phyloP scores from a whole-genome alignment of 2,329 filamentous ascomycete genomes.

The Sporothrix phasma region DNA sequence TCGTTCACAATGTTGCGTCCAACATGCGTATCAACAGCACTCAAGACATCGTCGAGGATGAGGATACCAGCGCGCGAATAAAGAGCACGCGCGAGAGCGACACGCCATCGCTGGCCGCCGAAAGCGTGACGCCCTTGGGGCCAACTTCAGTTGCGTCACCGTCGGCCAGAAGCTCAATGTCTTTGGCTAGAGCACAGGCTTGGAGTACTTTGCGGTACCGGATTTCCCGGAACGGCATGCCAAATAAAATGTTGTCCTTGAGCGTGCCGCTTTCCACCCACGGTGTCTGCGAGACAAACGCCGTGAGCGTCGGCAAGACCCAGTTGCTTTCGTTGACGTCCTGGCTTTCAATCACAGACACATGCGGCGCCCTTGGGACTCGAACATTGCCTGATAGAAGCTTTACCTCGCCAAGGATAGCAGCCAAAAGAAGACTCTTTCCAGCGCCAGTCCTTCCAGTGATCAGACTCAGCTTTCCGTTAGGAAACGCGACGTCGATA shows the following conservation, averaged over 20 bases:
- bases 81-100: constrained; percentile 36
- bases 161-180: constrained; percentile 33
- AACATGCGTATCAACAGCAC: constrained; percentile 38
- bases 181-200: constrained; percentile 35
- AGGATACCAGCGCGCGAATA: constrained; percentile 36
- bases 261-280: constrained; percentile 39
- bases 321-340: constrained; percentile 24
- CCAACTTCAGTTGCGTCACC: constrained; percentile 37
- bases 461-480: constrained; percentile 28
- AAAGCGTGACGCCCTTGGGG: constrained; percentile 34
- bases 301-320: constrained; percentile 31
- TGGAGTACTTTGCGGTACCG: constrained; percentile 38
- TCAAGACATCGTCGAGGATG: constrained; percentile 41
- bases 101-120: constrained; percentile 37
- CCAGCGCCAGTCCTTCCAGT: constrained; percentile 32
- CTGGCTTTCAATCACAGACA: constrained; percentile 20
- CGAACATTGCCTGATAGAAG: constrained; percentile 26
- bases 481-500: constrained; percentile 27
- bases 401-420: constrained; percentile 32
- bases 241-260: constrained; percentile 37
- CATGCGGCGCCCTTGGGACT: constrained; percentile 22
- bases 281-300: constrained; percentile 37
- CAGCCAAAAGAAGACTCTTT: constrained; percentile 31
- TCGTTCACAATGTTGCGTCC: constrained; percentile 39
- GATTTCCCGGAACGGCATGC: constrained; percentile 28